Evolutionary conservation across 1,139 yeast species (phyloP).

Genomic region (Yamadazyma epiphylla): DNA sequence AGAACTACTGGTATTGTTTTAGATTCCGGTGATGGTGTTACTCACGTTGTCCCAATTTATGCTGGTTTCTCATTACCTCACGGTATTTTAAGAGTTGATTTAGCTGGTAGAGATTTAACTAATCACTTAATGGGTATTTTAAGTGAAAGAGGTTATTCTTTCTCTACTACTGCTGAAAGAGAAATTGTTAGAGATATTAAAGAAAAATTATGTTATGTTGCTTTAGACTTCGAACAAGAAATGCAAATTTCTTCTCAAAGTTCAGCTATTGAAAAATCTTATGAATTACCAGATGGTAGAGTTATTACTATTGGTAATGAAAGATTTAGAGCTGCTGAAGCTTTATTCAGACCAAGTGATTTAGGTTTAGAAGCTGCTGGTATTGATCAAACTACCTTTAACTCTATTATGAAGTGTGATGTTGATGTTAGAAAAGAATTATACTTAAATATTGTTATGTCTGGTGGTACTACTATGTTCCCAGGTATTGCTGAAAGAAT

Average conservation of each 20-base stretch:
- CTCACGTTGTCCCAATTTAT: constrained; percentile 99
- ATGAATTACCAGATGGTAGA: constrained; percentile 99
- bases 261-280: constrained; percentile 95
- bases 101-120: constrained; percentile 99
- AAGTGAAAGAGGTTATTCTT: constrained; percentile 97
- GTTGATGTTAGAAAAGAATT: constrained; percentile 98
- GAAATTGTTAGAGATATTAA: constrained; percentile 99
- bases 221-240: constrained; percentile 95
- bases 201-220: constrained; percentile 98
- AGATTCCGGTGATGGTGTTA: constrained; percentile 99
- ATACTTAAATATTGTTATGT: constrained; percentile 98
- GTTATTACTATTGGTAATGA: constrained; percentile 99
- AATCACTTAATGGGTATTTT: constrained; percentile 98
- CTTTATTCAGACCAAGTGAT: constrained; percentile 97
- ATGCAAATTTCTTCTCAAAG: constrained; percentile 99
- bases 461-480: constrained; percentile 99
- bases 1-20: constrained; percentile 99
- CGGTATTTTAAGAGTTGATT: constrained; percentile 97
- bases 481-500: constrained; percentile 99
- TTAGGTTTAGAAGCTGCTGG: constrained; percentile 98
- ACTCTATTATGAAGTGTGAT: constrained; percentile 99
- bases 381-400: constrained; percentile 98
- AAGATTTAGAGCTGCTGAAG: constrained; percentile 99
- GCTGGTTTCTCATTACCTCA: constrained; percentile 99
- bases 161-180: constrained; percentile 99